phyloP scores from a whole-genome alignment of 192 early-diverging fungal species.

The Coemansia sp. region DNA sequence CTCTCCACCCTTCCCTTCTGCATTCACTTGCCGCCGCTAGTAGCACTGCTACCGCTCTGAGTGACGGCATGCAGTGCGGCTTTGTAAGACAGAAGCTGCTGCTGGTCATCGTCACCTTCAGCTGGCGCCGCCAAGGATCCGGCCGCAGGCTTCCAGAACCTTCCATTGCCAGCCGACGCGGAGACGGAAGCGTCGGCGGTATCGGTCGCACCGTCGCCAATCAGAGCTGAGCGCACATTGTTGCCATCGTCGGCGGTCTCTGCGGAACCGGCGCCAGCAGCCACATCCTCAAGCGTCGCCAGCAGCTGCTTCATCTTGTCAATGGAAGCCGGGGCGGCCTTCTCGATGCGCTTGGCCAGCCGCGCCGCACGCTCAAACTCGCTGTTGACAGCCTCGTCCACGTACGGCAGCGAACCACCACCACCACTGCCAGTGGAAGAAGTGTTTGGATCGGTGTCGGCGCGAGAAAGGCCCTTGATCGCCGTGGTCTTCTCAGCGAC shows the following conservation, averaged over 20 bases:
- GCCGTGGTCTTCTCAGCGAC: constrained; percentile 39
- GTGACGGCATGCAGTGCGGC: constrained; percentile 45
- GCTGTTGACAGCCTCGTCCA: constrained; percentile 37
- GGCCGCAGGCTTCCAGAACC: constrained; percentile 18
- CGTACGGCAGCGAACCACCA: constrained; percentile 22
- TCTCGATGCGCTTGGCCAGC: constrained; percentile 15
- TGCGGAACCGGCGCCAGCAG: not conserved
- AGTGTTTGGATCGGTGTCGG: not conserved
- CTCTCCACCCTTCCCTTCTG: not conserved
- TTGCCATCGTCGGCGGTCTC: not conserved
- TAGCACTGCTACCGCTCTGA: not conserved
- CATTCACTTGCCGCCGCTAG: not conserved
- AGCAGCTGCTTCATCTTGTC: constrained; percentile 14
- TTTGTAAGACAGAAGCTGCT: constrained; percentile 36
- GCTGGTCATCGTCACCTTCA: not conserved
- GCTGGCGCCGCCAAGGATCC: not conserved
- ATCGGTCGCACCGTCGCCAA: not conserved
- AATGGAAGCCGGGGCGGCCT: constrained; percentile 9
- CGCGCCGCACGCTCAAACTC: constrained; percentile 29
- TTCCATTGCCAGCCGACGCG: not conserved
- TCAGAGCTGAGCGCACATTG: not conserved
- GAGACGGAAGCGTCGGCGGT: not conserved
- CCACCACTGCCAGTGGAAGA: not conserved
- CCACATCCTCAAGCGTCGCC: constrained; percentile 15
- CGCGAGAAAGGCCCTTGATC: constrained; percentile 13